phyloP scores from a whole-genome alignment of 371 early-diverging fungal genomes.

The Nematocida homosporus region DNA sequence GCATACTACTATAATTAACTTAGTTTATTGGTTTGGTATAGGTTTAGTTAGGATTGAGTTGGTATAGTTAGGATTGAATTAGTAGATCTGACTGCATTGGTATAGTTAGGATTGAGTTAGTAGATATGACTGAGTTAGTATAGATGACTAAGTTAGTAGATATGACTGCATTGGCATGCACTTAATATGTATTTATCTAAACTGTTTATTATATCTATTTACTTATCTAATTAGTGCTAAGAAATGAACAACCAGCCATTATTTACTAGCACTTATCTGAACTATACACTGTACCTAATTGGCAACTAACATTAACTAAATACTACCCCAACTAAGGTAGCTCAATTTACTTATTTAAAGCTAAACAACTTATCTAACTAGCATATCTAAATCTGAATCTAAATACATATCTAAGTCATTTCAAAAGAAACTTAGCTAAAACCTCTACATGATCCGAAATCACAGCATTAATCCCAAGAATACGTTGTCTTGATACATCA shows the following conservation, averaged over 20 bases:
- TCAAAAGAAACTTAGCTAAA: background rate
- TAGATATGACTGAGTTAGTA: too few relatives aligned
- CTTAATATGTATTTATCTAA: too few relatives aligned
- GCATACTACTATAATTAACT: too few relatives aligned
- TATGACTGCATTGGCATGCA: too few relatives aligned
- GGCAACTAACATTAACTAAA: background rate
- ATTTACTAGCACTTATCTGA: background rate
- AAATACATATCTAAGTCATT: background rate
- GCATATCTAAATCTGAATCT: background rate
- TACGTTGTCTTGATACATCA: conserved; percentile 1
- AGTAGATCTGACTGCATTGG: too few relatives aligned
- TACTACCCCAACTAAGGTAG: background rate
- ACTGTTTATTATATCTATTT: too few relatives aligned
- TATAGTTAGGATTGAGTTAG: too few relatives aligned
- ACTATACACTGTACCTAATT: background rate
- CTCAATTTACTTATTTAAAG: background rate
- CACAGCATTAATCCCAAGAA: conserved; percentile 22
- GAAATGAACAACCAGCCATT: background rate
- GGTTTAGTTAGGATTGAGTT: too few relatives aligned
- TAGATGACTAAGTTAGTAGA: too few relatives aligned
- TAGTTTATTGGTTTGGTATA: too few relatives aligned
- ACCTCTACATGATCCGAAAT: conserved; percentile 25
- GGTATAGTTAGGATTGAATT: too few relatives aligned
- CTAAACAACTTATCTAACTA: background rate
- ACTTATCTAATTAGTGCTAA: background rate